phyloP scores from a whole-genome alignment of 1,139 yeast genomes.

The Diutina neorugosa region DNA sequence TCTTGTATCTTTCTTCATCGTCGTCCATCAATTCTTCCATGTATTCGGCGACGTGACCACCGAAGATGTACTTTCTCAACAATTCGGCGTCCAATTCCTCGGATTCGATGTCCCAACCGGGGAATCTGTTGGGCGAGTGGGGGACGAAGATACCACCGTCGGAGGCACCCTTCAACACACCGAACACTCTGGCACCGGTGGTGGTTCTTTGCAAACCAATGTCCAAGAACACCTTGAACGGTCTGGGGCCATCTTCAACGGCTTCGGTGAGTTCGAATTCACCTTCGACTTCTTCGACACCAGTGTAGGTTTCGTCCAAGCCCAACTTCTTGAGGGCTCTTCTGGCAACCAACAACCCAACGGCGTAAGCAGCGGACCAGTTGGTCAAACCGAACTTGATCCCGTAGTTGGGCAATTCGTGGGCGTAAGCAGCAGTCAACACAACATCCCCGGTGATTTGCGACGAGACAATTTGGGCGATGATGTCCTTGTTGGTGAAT shows the following conservation, averaged over 20 bases:
- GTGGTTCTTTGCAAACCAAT: conserved; percentile 99
- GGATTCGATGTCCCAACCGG: conserved; percentile 99
- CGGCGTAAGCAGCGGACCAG: conserved; percentile 99
- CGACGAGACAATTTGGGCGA: conserved; percentile 94
- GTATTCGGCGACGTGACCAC: conserved; percentile 99
- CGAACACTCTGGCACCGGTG: conserved; percentile 99
- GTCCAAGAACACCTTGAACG: conserved; percentile 99
- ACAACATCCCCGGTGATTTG: conserved; percentile 96
- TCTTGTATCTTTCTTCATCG: conserved; percentile 98
- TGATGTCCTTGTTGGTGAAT: conserved; percentile 99
- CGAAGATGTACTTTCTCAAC: conserved; percentile 98
- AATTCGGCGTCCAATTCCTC: conserved; percentile 97
- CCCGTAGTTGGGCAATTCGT: conserved; percentile 97
- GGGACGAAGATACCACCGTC: conserved; percentile 99
- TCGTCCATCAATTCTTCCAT: conserved; percentile 99
- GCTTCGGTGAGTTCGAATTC: conserved; percentile 98
- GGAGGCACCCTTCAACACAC: conserved; percentile 99
- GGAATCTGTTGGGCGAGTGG: conserved; percentile 99
- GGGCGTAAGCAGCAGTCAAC: conserved; percentile 96
- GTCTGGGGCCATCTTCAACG: conserved; percentile 99
- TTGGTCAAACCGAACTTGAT: conserved; percentile 98
- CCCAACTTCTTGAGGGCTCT: conserved; percentile 98
- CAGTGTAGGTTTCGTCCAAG: conserved; percentile 93
- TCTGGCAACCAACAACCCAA: conserved; percentile 98
- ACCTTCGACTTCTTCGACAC: conserved; percentile 99